Conservation (phyloP, 2,329 filamentous ascomycete species). For the Scedosporium boydii region DNA sequence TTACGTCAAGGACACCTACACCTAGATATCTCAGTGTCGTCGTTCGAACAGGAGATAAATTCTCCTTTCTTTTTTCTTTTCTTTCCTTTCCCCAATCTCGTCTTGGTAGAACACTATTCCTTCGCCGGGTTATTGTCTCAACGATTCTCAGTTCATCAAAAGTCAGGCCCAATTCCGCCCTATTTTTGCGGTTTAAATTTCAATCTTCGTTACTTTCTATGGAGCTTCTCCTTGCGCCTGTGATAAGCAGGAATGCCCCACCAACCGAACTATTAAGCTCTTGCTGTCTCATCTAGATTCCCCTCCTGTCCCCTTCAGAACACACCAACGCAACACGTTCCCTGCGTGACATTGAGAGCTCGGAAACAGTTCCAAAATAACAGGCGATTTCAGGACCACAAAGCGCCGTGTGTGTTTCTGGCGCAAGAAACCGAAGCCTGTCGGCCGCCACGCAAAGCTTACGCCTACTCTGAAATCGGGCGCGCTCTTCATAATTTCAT, state of each 20-base stretch:
- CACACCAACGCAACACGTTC: neutral
- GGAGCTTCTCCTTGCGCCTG: neutral
- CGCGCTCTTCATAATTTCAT: neutral
- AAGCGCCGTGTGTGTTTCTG: no score
- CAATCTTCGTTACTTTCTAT: neutral
- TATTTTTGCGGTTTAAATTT: neutral
- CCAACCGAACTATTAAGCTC: neutral
- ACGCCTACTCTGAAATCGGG: neutral
- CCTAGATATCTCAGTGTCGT: no score
- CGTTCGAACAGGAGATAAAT: no score
- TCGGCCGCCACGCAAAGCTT: neutral
- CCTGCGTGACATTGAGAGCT: no score
- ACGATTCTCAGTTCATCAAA: no score
- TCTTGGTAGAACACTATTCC: neutral
- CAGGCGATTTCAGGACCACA: no score
- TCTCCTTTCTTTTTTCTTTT: no score
- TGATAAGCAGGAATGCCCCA: neutral
- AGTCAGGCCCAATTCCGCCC: neutral
- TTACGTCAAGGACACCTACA: no score
- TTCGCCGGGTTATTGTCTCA: neutral
- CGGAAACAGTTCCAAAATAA: no score
- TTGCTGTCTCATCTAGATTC: neutral
- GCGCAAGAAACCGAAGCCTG: no score
- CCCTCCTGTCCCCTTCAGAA: neutral
- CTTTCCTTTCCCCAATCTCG: neutral